Evolutionary conservation across 192 early-diverging fungal species (phyloP).

Genomic region (Diversispora eburnea): DNA sequence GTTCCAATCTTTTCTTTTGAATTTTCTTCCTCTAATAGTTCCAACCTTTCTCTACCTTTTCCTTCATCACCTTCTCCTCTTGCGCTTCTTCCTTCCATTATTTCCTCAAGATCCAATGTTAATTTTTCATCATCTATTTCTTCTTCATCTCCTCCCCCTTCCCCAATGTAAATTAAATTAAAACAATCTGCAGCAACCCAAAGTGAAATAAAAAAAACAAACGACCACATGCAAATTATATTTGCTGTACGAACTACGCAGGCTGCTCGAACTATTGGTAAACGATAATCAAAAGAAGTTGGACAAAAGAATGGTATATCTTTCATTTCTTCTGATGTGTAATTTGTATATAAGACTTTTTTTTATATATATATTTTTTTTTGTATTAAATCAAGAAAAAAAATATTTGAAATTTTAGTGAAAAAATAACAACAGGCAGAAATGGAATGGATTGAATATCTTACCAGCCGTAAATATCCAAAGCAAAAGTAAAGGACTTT

Average conservation of each 20-base stretch:
- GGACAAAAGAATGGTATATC: constrained; percentile 4
- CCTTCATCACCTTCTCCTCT: too few relatives aligned
- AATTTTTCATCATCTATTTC: background rate
- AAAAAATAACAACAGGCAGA: background rate
- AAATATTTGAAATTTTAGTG: background rate
- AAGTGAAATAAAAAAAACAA: background rate
- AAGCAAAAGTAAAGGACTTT: background rate
- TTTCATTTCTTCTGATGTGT: background rate
- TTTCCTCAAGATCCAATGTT: too few relatives aligned
- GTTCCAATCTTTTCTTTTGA: too few relatives aligned
- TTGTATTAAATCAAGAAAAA: background rate
- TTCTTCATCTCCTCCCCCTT: background rate
- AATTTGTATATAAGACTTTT: constrained; percentile 4
- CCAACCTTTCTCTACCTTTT: too few relatives aligned
- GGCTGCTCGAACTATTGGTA: background rate
- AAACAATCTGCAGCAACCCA: background rate
- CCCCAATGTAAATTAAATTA: background rate
- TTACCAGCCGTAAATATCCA: background rate
- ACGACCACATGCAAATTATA: constrained; percentile 7
- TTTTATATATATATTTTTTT: background rate
- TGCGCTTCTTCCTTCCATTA: too few relatives aligned
- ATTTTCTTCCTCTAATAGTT: too few relatives aligned
- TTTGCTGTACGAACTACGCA: background rate
- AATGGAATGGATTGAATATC: background rate
- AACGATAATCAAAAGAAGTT: background rate